These are phyloP conservation scores for Anacardium occidentale DNA, from an alignment of 345 rosid species.

Conservation along the genomic window DNA sequence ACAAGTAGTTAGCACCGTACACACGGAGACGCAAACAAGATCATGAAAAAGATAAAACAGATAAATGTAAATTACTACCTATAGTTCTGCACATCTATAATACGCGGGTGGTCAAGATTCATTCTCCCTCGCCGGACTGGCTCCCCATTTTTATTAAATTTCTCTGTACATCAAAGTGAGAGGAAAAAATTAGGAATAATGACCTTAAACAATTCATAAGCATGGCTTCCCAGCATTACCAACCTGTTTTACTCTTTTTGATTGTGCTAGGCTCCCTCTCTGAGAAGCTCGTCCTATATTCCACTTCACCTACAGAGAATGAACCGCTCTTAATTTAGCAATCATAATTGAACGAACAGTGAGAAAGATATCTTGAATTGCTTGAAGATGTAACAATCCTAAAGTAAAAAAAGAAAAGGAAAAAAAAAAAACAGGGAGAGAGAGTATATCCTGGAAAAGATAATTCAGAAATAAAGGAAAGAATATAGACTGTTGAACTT, in stretches of 20 bases:
- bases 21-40: neutral
- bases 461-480: neutral
- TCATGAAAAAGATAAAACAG: neutral
- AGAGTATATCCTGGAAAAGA: too few species aligned
- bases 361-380: conserved; percentile 3
- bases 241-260: conserved; percentile 93
- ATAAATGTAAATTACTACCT: conserved; percentile 43
- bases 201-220: neutral
- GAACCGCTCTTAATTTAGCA: conserved; percentile 15
- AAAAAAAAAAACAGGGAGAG: too few species aligned
- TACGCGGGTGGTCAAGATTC: conserved; percentile 92
- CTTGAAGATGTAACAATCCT: neutral
- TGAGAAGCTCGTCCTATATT: conserved; percentile 70
- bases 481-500: conserved; percentile 10
- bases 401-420: too few species aligned
- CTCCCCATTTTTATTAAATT: conserved; percentile 65
- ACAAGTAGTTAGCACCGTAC: conserved; percentile 10
- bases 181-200: neutral
- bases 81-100: conserved; percentile 91
- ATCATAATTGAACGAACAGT: neutral
- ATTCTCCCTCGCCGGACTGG: conserved; percentile 65
- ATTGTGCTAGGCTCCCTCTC: conserved; percentile 72
- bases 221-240: neutral
- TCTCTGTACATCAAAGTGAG: conserved; percentile 51
- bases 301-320: conserved; percentile 59